Percentiles rank a stretch among this genome's conserved stretches.
phyloP scores from a whole-genome alignment of 345 rosid genomes.

The Firmiana major region DNA sequence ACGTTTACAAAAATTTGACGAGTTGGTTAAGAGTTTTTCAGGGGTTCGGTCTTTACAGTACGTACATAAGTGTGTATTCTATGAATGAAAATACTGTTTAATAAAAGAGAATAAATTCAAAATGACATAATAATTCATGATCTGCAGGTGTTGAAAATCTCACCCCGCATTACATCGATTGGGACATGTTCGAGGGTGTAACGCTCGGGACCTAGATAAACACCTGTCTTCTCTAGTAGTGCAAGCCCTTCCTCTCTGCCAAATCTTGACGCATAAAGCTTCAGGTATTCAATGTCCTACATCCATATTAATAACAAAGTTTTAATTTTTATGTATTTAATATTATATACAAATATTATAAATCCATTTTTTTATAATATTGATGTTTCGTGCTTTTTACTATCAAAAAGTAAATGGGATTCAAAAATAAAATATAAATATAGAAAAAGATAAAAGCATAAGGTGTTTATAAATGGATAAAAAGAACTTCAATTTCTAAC shows the following conservation, averaged over 20 bases:
- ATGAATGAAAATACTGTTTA: not conserved
- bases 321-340: too few species aligned
- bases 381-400: too few species aligned
- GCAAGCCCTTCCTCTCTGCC: conserved; percentile 75
- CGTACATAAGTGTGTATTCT: not conserved
- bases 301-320: not conserved
- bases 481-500: too few species aligned
- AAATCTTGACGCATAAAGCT: conserved; percentile 63
- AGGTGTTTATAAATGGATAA: too few species aligned
- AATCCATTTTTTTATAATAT: too few species aligned
- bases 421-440: too few species aligned
- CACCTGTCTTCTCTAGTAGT: conserved; percentile 80
- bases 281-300: conserved; percentile 83
- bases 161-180: conserved; percentile 81
- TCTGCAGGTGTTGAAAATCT: conserved; percentile 68
- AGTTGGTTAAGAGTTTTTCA: too few species aligned
- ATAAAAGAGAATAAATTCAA: not conserved
- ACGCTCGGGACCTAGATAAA: conserved; percentile 84
- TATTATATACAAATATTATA: too few species aligned
- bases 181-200: conserved; percentile 86
- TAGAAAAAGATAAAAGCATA: too few species aligned
- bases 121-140: not conserved
- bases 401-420: too few species aligned
- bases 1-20: too few species aligned
- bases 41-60: not conserved